phyloP scores from a whole-genome alignment of 1,284 basidiomycete species.

The Peniophora sp. region DNA sequence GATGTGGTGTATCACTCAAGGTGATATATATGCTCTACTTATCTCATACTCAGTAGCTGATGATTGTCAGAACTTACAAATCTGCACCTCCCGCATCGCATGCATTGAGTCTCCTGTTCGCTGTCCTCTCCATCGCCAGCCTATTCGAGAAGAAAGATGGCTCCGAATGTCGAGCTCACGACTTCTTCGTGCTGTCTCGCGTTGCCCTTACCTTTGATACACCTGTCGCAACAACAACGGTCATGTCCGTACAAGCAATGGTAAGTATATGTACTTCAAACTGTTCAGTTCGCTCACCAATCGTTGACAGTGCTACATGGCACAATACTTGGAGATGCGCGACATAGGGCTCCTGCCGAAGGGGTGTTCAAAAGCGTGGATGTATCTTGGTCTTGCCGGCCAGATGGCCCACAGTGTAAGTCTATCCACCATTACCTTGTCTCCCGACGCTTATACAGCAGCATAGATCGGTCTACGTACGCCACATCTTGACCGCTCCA shows the following conservation, averaged over 20 bases:
- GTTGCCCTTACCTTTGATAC: constrained; percentile 40
- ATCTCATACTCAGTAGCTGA: background rate
- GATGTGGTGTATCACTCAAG: background rate
- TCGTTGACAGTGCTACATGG: constrained; percentile 30
- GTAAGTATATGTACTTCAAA: constrained; percentile 26
- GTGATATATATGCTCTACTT: background rate
- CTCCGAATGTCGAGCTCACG: constrained; percentile 43
- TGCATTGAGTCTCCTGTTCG: constrained; percentile 45
- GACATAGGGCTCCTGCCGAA: constrained; percentile 36
- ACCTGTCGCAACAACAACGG: constrained; percentile 38
- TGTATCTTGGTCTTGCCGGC: constrained; percentile 48
- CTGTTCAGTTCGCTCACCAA: background rate
- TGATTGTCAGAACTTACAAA: background rate
- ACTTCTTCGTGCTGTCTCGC: constrained; percentile 50
- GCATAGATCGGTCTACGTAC: constrained; percentile 59
- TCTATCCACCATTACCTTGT: no score
- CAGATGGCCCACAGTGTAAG: constrained; percentile 48
- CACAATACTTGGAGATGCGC: constrained; percentile 49
- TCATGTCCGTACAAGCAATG: constrained; percentile 42
- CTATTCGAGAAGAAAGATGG: constrained; percentile 38
- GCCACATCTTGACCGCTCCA: constrained; percentile 16
- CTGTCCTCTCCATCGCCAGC: constrained; percentile 30
- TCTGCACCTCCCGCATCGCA: constrained; percentile 23
- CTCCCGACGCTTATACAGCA: background rate
- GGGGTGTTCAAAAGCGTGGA: constrained; percentile 42